Evolutionary conservation across 2,329 filamentous ascomycete genomes (phyloP).

Genomic region (Fusarium dlaminii): DNA sequence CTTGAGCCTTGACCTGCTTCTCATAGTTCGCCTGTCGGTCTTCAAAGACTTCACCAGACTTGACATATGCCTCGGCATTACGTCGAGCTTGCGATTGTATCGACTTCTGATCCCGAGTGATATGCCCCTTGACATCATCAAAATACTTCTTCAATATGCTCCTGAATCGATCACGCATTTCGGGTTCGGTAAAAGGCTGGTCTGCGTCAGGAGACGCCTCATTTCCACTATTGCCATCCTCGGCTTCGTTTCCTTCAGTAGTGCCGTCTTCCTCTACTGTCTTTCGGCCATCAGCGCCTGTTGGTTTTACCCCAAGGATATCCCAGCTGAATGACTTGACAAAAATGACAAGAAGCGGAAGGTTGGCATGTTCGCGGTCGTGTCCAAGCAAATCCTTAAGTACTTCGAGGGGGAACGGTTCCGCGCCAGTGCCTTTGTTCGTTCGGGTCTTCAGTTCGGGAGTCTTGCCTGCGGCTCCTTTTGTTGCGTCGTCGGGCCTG

Average conservation of each 20-base stretch:
- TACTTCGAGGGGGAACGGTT: constrained; percentile 97
- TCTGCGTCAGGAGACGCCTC: constrained; percentile 61
- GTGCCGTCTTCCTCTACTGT: constrained; percentile 84
- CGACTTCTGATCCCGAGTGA: constrained; percentile 90
- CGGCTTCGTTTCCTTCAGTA: constrained; percentile 50
- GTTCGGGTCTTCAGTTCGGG: constrained; percentile 67
- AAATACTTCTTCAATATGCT: constrained; percentile 89
- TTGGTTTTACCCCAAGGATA: constrained; percentile 80
- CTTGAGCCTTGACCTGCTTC: constrained; percentile 90
- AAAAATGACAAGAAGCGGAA: constrained; percentile 92
- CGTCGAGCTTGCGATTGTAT: constrained; percentile 87
- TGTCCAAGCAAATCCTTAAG: constrained; percentile 94
- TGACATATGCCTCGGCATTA: constrained; percentile 98
- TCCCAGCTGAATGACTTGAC: constrained; percentile 98
- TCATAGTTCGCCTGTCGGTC: constrained; percentile 96
- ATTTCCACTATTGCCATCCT: constrained; percentile 50
- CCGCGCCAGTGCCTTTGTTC: constrained; percentile 71
- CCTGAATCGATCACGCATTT: constrained; percentile 85
- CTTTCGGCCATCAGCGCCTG: constrained; percentile 81
- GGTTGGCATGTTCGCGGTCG: constrained; percentile 89
- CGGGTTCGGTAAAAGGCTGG: constrained; percentile 76
- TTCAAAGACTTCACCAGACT: constrained; percentile 97
- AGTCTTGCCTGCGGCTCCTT: constrained; percentile 69
- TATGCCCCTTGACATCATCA: constrained; percentile 88
- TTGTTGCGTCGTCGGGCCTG: constrained; percentile 70